Evolutionary conservation across 306 rosid species (phyloP), one percentile per base, ranked within the genome.

Genomic region (Begonia peltatifolia): DNA sequence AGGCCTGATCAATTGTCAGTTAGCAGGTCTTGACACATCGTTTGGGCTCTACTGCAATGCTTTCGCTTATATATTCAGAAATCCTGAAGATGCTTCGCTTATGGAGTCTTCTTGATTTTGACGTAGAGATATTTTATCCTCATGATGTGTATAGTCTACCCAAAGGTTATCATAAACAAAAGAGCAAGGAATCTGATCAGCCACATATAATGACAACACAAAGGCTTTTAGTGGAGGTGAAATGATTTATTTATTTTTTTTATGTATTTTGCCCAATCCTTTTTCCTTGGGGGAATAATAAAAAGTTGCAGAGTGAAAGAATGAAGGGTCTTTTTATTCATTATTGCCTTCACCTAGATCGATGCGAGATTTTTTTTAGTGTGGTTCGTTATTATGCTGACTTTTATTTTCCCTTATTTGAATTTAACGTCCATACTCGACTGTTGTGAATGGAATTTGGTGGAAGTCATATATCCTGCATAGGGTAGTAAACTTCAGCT

Each of bases 1-100:
- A 30, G 9, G 38, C 38, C 38, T 30, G 38, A 30, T 30, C 9
- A 30, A 47, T 12, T 63, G 42, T 54, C 43, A 51, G 9, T 59
- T 71, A 62, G 57, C 79, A 87, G 95, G 95, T 85, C 74, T 80
- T 90, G 87, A 83, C 95, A 15, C 94, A 90, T 61, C 87, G 95
- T 51, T 72, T 87, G 14, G 97, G 92, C 58, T 83, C 94, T 25
- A 61, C 76, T 16, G 82, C 90, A 60, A 72, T 85, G 81, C 80
- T 85, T 53, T 81, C 94, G 8, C 87, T 90, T 51, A 58, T 90
- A 65, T 85, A 80, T 66, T 82, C 92, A 0, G 95, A 90, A 71
- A 75, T 90, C 55, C 56, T 90, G 54, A 90, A 90, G 78, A 90
- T 80, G 94, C 90, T 85, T 63, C 92, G 95, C 38, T 54, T 85